Conservation (phyloP, 768 basidiomycete species). For the Pleurotus tuoliensis region DNA sequence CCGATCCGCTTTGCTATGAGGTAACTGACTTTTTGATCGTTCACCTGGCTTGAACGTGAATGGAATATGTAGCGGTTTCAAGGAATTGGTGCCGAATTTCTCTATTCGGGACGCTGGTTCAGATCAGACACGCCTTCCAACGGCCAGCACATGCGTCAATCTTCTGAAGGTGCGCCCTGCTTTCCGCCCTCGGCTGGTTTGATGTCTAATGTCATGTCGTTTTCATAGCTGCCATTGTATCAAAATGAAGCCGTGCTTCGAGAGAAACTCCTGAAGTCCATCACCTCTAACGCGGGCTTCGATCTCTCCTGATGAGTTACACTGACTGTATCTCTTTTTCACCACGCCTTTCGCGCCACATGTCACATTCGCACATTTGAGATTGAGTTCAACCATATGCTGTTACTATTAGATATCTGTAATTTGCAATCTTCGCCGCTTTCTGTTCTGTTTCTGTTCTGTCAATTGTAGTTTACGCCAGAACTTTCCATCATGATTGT, state of each 20-base stretch:
- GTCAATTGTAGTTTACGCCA: no score
- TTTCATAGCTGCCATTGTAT: constrained; percentile 64
- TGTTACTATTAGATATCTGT: no score
- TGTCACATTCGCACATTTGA: background rate
- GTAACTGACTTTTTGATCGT: background rate
- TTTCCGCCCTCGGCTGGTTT: background rate
- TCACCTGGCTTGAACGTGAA: background rate
- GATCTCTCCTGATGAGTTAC: constrained; percentile 65
- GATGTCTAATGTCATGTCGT: background rate
- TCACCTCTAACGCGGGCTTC: constrained; percentile 86
- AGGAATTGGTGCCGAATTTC: constrained; percentile 84
- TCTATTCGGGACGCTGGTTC: constrained; percentile 78
- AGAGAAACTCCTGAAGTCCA: constrained; percentile 80
- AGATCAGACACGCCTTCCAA: constrained; percentile 70
- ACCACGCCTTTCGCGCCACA: background rate
- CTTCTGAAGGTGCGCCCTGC: constrained; percentile 66
- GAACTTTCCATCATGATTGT: no score
- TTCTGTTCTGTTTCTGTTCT: no score
- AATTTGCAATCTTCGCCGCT: no score
- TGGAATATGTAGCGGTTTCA: constrained; percentile 58
- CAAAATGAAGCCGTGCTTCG: constrained; percentile 57
- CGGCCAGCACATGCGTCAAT: constrained; percentile 88
- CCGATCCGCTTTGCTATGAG: background rate
- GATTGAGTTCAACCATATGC: no score
- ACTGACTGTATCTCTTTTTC: background rate